These are phyloP conservation scores for Populus hybrid DNA, from an alignment of 441 rosid species.

Conservation along the genomic window DNA sequence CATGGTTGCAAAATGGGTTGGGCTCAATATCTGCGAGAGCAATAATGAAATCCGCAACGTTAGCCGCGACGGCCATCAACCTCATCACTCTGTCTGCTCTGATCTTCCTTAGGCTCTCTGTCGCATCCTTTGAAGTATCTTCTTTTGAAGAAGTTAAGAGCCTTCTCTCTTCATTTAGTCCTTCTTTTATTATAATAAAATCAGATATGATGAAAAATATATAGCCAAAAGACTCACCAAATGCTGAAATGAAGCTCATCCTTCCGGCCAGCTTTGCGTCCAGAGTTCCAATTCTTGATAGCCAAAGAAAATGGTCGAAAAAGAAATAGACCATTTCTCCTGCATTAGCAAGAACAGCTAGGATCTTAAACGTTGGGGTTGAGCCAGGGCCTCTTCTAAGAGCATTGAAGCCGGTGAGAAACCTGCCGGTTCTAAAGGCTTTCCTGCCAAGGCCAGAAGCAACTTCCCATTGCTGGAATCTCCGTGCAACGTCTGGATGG, in stretches of 20 bases:
- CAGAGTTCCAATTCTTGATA: constrained; percentile 77
- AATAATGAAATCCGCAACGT: constrained; percentile 78
- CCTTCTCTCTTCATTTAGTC: constrained; percentile 43
- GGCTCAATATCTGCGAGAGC: constrained; percentile 83
- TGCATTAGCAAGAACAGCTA: constrained; percentile 71
- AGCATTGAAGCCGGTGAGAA: constrained; percentile 82
- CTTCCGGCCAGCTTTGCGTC: constrained; percentile 56
- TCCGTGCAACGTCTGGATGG: constrained; percentile 47
- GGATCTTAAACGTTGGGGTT: constrained; percentile 39
- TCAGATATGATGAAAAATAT: constrained; percentile 69
- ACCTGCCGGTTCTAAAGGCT: constrained; percentile 87
- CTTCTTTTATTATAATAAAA: constrained; percentile 51
- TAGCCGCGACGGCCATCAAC: constrained; percentile 80
- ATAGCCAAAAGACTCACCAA: constrained; percentile 92
- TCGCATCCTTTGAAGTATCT: constrained; percentile 24
- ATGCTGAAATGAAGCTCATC: constrained; percentile 92
- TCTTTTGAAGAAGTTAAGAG: constrained; percentile 30
- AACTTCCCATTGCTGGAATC: constrained; percentile 88
- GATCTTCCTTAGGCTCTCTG: constrained; percentile 38
- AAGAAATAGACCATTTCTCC: constrained; percentile 99
- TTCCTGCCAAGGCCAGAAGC: constrained; percentile 90
- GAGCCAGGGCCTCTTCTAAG: constrained; percentile 71
- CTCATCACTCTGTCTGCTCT: constrained; percentile 74
- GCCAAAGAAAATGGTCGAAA: constrained; percentile 89
- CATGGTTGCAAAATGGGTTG: constrained; percentile 75